Evolutionary conservation across 2,329 filamentous ascomycete species (phyloP), one percentile per base, ranked within the genome.

Genomic region (Xylaria sp.): DNA sequence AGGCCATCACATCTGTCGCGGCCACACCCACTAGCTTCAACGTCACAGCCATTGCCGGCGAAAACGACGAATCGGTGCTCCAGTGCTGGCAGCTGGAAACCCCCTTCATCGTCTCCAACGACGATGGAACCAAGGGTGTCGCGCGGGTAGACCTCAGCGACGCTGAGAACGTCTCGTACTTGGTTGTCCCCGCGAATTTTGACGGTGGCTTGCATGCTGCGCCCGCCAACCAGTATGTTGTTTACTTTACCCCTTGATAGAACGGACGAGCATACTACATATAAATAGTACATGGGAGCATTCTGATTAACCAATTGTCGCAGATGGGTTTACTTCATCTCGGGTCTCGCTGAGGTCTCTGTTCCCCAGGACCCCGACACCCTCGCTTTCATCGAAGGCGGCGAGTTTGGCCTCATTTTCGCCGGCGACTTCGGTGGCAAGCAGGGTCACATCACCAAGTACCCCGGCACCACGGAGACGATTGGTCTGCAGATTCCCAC

Each of bases 71-170:
- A 7, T 78, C 76, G 16, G 71, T 66, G 1, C 64, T 78, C 9
- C 73, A 78, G 68, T 78, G 76, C 67, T 78, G 76, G 76, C 69
- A 75, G 58, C 62, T 78, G 10, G 61, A 68, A 9, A 63, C 71
- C 1, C 70, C 71, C n/a, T 76, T 77, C 59, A 42, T 66, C 9
- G 63, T 62, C 1, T 75, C 74, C 8, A 65, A 62, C 6, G 57
- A 70, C 16, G 57, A 72, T 7, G 74, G 75, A 2, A 73, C 66
- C 2, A 34, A 65, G 2, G 75, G 75, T 9, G 62, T 70, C 3
- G 62, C 66, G 3, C 46, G 63, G 18, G 59, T 72, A 2, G 57
- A 63, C 23, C 64, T 78, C 9, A 74, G 75, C 3, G 55, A 66
- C 35, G 60, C 69, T 3, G 62, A 65, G 1, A 76, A 75, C 52